Evolutionary conservation across 2,329 filamentous ascomycete species (phyloP), one percentile per base, ranked within the genome.

Genomic region (Colletotrichum cereale): DNA sequence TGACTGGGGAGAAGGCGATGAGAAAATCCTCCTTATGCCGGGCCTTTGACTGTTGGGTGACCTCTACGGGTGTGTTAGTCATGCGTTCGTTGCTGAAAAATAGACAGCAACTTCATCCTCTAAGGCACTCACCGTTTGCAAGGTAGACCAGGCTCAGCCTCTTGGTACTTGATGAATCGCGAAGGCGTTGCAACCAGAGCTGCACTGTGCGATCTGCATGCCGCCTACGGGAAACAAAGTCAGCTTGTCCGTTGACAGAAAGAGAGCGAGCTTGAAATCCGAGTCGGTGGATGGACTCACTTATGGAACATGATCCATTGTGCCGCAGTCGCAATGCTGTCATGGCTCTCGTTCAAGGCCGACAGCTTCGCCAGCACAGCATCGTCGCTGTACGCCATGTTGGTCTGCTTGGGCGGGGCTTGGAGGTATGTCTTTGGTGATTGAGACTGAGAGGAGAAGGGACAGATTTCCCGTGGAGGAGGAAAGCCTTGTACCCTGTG

Each of bases 291-390:
- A 14, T 21, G 18, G 11, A 26, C 42, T 73, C 62, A 74, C 81
- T 73, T 92, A 84, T 99, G 96, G 81, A 99, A 99, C 92, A 99
- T 97, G 73, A 99, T 96, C 97, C 97, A 99, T 90, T 98, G 96
- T 69, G 96, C 95, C 73, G 97, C 95, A 44, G 94, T 96, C 73
- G 97, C 90, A 79, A 99, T 98, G 83, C 95, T 97, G 80, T 99
- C 96, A 81, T 99, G 96, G 14, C 95, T 97, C 84, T 99, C 97
- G 82, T 97, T 98, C 73, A 99, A 89, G 52, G 95, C 94, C 40
- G 95, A 97, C 65, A 99, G 91, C 85, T 98, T 98, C 65, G 96
- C 94, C 81, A 95, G 90, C 67, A 99, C 95, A 57, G 95, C 93
- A 84, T 99, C 96, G 83, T 98, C 95, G 75, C 93, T 96, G 84